These are phyloP conservation scores for Aspergillus steynii DNA, from an alignment of 495 filamentous ascomycete genomes.

Conservation along the genomic window DNA sequence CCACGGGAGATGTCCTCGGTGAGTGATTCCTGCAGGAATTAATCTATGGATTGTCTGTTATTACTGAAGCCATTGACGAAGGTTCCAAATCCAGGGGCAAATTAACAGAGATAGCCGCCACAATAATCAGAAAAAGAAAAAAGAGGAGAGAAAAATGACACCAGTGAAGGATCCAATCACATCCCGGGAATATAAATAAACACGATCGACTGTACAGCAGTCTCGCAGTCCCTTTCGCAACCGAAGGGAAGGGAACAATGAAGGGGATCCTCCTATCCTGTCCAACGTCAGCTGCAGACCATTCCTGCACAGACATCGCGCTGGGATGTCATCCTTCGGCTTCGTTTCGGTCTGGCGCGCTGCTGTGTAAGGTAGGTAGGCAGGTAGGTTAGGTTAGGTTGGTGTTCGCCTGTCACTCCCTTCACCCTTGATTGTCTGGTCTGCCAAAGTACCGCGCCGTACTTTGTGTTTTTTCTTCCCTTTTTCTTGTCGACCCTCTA, in stretches of 20 bases:
- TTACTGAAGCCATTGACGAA: too few species aligned
- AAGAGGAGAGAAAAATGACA: background rate
- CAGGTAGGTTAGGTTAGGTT: background rate
- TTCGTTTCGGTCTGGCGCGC: background rate
- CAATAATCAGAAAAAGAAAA: background rate
- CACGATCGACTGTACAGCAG: slow-evolving; percentile 8
- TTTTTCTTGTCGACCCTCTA: background rate
- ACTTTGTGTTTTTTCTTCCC: background rate
- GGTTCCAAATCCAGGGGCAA: background rate
- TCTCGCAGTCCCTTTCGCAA: background rate
- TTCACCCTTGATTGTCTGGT: too few species aligned
- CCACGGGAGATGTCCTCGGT: background rate
- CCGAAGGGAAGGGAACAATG: background rate
- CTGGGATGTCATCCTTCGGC: slow-evolving; percentile 1
- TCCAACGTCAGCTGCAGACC: slow-evolving; percentile 5
- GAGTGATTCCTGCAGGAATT: background rate
- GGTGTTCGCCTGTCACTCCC: background rate
- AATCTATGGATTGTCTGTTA: too few species aligned
- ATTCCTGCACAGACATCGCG: background rate
- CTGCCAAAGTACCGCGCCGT: background rate
- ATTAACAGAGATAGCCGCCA: background rate
- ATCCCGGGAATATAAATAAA: background rate
- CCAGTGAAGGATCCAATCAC: background rate
- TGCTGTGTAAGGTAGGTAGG: too few species aligned
- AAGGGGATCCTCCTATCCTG: background rate